Base-by-base conservation (phyloP, 1,284 basidiomycete genomes). In the Cutaneotrichosporon spelunceum region DNA sequence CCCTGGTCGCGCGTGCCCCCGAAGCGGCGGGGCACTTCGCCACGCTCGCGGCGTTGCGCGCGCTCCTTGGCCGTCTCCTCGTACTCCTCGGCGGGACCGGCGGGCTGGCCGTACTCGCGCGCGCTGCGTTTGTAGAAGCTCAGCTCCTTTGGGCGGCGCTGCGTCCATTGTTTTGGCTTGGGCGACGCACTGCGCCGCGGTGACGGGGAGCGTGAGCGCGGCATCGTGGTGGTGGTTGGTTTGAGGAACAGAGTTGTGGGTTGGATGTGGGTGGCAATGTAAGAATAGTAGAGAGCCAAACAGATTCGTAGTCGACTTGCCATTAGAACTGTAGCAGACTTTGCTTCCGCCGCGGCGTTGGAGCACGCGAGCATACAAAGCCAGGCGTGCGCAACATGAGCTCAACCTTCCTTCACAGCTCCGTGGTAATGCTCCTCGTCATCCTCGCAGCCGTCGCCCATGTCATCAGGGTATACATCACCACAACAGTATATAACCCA, bases 71-170 rank as follows among this genome's bases (percentile, higher is more conserved):
- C 71, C 10, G 70, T 63, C 57, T 73, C 69, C 47, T 64, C 62
- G 36, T 67, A 66, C 6, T 36, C 52, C 33, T 54, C 52, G 14
- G 36, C 47, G 5, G n/a, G 9, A 2, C 39, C 24, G 5, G 39
- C 7, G 8, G 62, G 55, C 11, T 34, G 56, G 24, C 57, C 55
- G 42, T 62, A 61, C 16, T 54, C 59, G 34, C 44, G 56, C 34
- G 66, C 53, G 5, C 70, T 68, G 57, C 76, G 76, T 62, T 80
- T 80, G 74, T 80, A 80, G 62, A 80, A 77, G n/a, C 74, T 76
- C 52, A 80, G 70, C 59, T 80, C 75, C 63, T 75, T 75, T 3
- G 76, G 70, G 44, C 68, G 59, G 5, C 65, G 63, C 34, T 68
- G 59, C 3, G 60, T 45, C 48, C 65, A 68, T 47, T 56, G 54